Evolutionary conservation across 768 basidiomycete genomes (phyloP).

Genomic region (Filobasidium floriforme): DNA sequence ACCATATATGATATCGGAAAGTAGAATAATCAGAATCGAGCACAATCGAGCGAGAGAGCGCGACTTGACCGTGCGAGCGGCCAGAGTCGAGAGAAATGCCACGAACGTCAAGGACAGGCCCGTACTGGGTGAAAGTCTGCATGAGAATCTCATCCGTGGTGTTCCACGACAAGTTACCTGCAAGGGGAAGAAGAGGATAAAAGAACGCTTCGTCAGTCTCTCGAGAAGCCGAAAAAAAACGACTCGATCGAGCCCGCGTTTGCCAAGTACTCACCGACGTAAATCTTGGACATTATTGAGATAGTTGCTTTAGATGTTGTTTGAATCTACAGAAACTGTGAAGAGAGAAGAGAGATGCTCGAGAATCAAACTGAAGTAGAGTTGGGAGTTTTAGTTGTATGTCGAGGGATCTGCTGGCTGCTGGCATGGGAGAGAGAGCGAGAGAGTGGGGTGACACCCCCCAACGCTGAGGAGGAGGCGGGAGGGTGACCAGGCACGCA

Average conservation of each 20-base stretch:
- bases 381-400: neutral
- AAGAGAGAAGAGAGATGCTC: neutral
- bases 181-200: constrained; percentile 5
- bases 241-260: neutral
- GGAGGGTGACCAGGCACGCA: neutral
- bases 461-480: constrained; percentile 1
- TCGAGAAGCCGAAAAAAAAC: neutral
- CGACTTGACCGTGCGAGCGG: constrained; percentile 11
- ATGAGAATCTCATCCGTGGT: constrained; percentile 84
- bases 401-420: neutral
- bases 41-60: constrained; percentile 14
- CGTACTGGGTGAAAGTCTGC: constrained; percentile 76
- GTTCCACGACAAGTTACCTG: constrained; percentile 47
- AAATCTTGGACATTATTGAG: constrained; percentile 13
- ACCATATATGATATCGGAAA: constrained; percentile 9
- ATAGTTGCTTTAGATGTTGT: constrained; percentile 3
- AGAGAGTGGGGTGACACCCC: neutral
- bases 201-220: neutral
- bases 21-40: constrained; percentile 12
- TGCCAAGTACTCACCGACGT: neutral
- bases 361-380: neutral
- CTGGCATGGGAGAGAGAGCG: neutral
- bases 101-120: constrained; percentile 87
- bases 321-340: constrained; percentile 7
- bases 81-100: constrained; percentile 32